A percentile compares a stretch with the other conserved stretches of the same genome.
Evolutionary conservation across 768 basidiomycete genomes (phyloP).

Genomic region (Rhizopogon sp.): DNA sequence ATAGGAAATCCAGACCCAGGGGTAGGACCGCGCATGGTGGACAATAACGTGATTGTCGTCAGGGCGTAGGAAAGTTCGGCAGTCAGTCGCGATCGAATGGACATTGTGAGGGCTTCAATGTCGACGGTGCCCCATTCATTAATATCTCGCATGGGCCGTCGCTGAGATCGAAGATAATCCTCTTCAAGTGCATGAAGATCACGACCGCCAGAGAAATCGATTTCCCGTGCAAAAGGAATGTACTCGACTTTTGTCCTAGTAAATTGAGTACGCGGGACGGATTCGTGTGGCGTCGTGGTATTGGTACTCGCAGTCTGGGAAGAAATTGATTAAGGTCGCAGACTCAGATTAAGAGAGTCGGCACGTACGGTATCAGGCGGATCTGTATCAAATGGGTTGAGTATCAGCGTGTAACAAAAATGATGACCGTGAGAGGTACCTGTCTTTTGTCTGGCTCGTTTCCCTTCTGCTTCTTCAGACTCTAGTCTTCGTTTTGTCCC

Average conservation of each 20-base stretch:
- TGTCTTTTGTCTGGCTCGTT: constrained; percentile 68
- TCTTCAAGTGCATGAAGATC: constrained; percentile 64
- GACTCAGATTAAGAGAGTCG: constrained; percentile 7
- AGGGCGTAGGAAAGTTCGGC: constrained; percentile 87
- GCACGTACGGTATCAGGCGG: constrained; percentile 44
- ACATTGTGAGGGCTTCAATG: constrained; percentile 91
- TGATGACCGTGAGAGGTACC: constrained; percentile 37
- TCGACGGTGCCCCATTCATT: constrained; percentile 89
- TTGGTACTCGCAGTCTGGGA: neutral
- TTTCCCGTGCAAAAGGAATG: constrained; percentile 70
- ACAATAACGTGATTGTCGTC: constrained; percentile 79
- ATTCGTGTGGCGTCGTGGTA: constrained; percentile 11
- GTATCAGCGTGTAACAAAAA: constrained; percentile 15
- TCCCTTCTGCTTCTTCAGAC: constrained; percentile 58
- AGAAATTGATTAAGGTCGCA: constrained; percentile 3
- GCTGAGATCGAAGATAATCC: constrained; percentile 48
- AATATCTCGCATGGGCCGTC: constrained; percentile 61
- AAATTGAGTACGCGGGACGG: constrained; percentile 39
- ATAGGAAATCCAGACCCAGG: constrained; percentile 64
- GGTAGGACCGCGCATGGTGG: constrained; percentile 68
- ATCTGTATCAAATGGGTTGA: constrained; percentile 35
- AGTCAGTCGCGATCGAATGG: constrained; percentile 78
- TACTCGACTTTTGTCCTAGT: constrained; percentile 85
- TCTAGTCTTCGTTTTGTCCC: constrained; percentile 71
- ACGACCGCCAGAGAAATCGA: constrained; percentile 77